These are phyloP conservation scores for Phytophthora melonis DNA, from an alignment of 352 stramenopile genomes.

Conservation along the genomic window DNA sequence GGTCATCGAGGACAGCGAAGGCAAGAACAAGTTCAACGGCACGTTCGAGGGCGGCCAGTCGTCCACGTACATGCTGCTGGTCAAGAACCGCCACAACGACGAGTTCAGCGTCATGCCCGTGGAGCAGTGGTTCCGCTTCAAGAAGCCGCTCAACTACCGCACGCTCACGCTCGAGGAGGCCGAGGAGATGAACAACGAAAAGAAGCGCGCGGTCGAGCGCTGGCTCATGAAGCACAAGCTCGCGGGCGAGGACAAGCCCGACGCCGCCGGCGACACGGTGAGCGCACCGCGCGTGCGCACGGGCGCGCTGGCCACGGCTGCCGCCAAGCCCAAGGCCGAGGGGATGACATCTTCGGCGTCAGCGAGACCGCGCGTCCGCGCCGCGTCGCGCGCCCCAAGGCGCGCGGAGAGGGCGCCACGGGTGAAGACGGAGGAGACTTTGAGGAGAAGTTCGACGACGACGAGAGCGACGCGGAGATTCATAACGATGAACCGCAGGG, in stretches of 20 bases:
- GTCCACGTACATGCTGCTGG: conserved; percentile 89
- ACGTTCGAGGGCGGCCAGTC: conserved; percentile 84
- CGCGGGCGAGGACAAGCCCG: conserved; percentile 74
- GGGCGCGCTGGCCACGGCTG: conserved; percentile 49
- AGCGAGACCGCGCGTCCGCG: conserved; percentile 58
- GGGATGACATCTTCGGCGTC: conserved; percentile 77
- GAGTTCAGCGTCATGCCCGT: conserved; percentile 90
- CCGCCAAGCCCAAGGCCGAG: conserved; percentile 51
- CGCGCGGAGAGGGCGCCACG: conserved; percentile 61
- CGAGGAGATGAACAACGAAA: conserved; percentile 90
- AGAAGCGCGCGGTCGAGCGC: conserved; percentile 88
- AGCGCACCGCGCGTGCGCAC: conserved; percentile 76
- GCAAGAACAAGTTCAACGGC: conserved; percentile 86
- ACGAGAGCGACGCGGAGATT: conserved; percentile 88
- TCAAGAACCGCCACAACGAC: conserved; percentile 89
- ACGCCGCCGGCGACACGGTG: conserved; percentile 63
- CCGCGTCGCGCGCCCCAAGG: conserved; percentile 62
- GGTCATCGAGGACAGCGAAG: conserved; percentile 87
- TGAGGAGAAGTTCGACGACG: conserved; percentile 90
- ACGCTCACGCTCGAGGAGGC: conserved; percentile 88
- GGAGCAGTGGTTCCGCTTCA: conserved; percentile 92
- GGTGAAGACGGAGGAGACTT: conserved; percentile 88
- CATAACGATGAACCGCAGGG: conserved; percentile 72
- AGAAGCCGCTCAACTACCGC: conserved; percentile 88
- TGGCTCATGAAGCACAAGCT: conserved; percentile 92